A percentile compares a stretch with the other conserved stretches of the same genome.
Conservation (phyloP, 768 basidiomycete species). For the Rhizopogon salebrosus region DNA sequence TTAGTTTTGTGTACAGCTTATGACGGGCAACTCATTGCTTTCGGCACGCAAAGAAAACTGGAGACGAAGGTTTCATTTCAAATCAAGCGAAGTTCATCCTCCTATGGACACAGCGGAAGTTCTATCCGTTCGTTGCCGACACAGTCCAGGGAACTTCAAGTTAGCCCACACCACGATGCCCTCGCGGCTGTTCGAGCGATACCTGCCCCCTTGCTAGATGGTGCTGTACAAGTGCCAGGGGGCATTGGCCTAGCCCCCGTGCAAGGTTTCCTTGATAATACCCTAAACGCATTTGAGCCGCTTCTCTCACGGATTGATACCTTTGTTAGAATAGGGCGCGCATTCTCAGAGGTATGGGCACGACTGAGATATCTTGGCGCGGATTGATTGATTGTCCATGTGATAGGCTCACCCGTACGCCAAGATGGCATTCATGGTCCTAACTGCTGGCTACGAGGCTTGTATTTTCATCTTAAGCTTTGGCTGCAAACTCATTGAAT, state of each 20-base stretch:
- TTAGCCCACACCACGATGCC: not conserved
- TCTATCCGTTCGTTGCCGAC: not conserved
- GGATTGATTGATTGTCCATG: not conserved
- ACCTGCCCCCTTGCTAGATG: not conserved
- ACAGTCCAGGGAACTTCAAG: not conserved
- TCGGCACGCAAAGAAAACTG: not conserved
- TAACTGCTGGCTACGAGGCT: not conserved
- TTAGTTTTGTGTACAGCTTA: not conserved
- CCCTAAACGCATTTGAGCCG: not conserved
- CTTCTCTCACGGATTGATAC: not conserved
- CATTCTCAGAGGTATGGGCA: not conserved
- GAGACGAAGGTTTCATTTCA: not conserved
- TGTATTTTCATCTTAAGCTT: not conserved
- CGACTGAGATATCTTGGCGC: not conserved
- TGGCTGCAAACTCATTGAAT: not conserved
- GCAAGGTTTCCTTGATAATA: not conserved
- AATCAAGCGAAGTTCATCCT: not conserved
- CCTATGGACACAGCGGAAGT: not conserved
- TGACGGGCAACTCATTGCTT: not conserved
- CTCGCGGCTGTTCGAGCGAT: not conserved
- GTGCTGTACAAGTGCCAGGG: not conserved
- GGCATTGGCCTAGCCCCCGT: not conserved
- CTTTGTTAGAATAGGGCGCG: not conserved
- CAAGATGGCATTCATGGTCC: not conserved
- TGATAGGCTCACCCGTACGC: slow-evolving; percentile 3